A percentile compares a stretch with the other conserved stretches of the same genome.
These are phyloP conservation scores for Blastomyces silverae DNA, from an alignment of 2,329 filamentous ascomycete species.

Conservation along the genomic window DNA sequence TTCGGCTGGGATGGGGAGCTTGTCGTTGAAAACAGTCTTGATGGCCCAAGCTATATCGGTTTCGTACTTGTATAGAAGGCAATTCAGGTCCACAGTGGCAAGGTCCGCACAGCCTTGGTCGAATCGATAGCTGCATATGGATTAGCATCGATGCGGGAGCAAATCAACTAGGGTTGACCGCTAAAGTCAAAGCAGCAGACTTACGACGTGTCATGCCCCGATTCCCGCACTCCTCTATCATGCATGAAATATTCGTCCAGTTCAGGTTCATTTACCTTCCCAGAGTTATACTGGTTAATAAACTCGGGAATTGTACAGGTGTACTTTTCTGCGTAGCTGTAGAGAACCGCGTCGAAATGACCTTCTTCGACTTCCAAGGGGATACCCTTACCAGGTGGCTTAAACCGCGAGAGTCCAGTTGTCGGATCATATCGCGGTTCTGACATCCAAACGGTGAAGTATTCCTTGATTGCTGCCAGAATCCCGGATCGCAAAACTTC, in stretches of 20 bases:
- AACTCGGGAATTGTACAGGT: conserved; percentile 68
- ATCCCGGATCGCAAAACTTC: conserved; percentile 68
- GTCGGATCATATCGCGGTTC: conserved; percentile 62
- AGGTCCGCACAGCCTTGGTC: conserved; percentile 72
- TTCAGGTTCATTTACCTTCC: conserved; percentile 65
- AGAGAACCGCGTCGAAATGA: conserved; percentile 67
- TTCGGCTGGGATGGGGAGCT: conserved; percentile 63
- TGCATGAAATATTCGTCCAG: conserved; percentile 82
- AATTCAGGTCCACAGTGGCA: conserved; percentile 79
- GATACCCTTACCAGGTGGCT: conserved; percentile 68
- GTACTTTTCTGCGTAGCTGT: conserved; percentile 68
- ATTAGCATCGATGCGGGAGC: background rate
- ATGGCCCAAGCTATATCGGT: conserved; percentile 74
- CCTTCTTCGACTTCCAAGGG: conserved; percentile 73
- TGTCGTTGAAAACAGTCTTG: conserved; percentile 66
- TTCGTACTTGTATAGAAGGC: conserved; percentile 85
- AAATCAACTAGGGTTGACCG: background rate
- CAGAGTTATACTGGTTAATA: conserved; percentile 69
- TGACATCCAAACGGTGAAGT: conserved; percentile 69
- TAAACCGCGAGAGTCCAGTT: conserved; percentile 67
- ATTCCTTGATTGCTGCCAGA: conserved; percentile 80
- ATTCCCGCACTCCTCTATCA: conserved; percentile 79
- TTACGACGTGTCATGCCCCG: conserved; percentile 71
- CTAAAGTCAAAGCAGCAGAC: background rate
- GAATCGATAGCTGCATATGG: conserved; percentile 54